phyloP scores from a whole-genome alignment of 1,284 basidiomycete genomes.

The Leccinum cinnamomeum region DNA sequence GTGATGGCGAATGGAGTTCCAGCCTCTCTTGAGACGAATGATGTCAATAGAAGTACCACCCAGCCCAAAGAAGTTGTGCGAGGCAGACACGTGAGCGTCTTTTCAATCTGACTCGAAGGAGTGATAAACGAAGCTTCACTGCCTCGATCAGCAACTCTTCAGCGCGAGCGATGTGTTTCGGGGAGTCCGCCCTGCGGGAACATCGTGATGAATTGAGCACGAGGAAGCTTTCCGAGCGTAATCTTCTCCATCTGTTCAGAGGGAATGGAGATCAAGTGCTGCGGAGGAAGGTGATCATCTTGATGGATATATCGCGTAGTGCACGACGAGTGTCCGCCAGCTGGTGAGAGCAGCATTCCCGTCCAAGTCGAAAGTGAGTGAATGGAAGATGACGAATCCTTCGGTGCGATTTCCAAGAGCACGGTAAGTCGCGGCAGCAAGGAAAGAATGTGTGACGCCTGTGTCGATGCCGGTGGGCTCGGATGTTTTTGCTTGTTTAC shows the following conservation, averaged over 20 bases:
- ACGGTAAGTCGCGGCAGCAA: slow-evolving; percentile 34
- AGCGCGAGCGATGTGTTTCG: slow-evolving; percentile 21
- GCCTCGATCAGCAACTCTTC: slow-evolving; percentile 22
- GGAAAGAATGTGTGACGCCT: slow-evolving; percentile 31
- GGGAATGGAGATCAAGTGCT: slow-evolving; percentile 25
- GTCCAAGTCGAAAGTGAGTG: slow-evolving; percentile 24
- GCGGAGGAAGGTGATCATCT: slow-evolving; percentile 29
- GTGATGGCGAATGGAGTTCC: slow-evolving; percentile 34
- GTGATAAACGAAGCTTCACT: slow-evolving; percentile 19
- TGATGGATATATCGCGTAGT: slow-evolving; percentile 24
- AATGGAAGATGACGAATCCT: slow-evolving; percentile 28
- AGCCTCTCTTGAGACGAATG: slow-evolving; percentile 33
- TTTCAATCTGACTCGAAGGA: slow-evolving; percentile 21
- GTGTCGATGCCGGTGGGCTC: too few relatives aligned
- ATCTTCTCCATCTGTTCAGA: slow-evolving; percentile 29
- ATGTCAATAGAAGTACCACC: slow-evolving; percentile 32
- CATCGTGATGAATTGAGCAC: slow-evolving; percentile 17
- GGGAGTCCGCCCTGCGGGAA: slow-evolving; percentile 26
- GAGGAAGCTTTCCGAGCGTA: slow-evolving; percentile 27
- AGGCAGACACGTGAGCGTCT: slow-evolving; percentile 23
- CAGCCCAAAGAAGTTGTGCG: slow-evolving; percentile 31
- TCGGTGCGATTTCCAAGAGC: slow-evolving; percentile 28
- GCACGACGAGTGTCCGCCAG: slow-evolving; percentile 20
- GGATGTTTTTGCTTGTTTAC: too few relatives aligned
- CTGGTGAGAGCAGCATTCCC: slow-evolving; percentile 17